These are phyloP conservation scores for Metschnikowia hibisci DNA, from an alignment of 805 yeast genomes.

Conservation along the genomic window DNA sequence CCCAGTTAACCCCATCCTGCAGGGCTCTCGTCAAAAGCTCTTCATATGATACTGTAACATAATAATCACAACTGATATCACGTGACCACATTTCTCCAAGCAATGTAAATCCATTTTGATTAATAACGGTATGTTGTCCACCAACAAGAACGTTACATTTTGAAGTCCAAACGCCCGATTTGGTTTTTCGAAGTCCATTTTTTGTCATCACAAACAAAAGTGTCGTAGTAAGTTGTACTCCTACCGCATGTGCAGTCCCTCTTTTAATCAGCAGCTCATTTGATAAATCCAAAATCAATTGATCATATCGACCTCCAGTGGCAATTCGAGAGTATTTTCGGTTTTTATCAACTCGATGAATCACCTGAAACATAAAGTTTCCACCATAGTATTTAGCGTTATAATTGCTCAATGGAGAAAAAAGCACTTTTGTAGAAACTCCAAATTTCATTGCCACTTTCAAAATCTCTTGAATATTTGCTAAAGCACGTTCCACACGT, in stretches of 20 bases:
- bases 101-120: constrained; percentile 60
- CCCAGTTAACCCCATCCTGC: constrained; percentile 69
- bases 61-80: constrained; percentile 75
- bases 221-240: constrained; percentile 69
- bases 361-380: constrained; percentile 86
- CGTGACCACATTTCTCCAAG: constrained; percentile 65
- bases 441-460: constrained; percentile 55
- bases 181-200: constrained; percentile 11
- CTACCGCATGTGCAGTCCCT: constrained; percentile 58
- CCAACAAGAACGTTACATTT: constrained; percentile 79
- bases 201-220: constrained; percentile 36
- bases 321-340: constrained; percentile 53
- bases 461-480: constrained; percentile 58
- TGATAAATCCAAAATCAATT: constrained; percentile 61
- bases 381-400: constrained; percentile 73
- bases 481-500: constrained; percentile 59
- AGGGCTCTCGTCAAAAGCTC: constrained; percentile 63
- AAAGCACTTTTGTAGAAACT: constrained; percentile 50
- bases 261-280: constrained; percentile 34
- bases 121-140: constrained; percentile 53
- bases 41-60: constrained; percentile 41
- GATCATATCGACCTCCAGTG: constrained; percentile 93
- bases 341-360: constrained; percentile 56
- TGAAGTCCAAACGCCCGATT: constrained; percentile 35
- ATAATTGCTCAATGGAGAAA: constrained; percentile 83